These are phyloP conservation scores for Haplosporangium sp. DNA, from an alignment of 371 early-diverging fungal species.

Conservation along the genomic window DNA sequence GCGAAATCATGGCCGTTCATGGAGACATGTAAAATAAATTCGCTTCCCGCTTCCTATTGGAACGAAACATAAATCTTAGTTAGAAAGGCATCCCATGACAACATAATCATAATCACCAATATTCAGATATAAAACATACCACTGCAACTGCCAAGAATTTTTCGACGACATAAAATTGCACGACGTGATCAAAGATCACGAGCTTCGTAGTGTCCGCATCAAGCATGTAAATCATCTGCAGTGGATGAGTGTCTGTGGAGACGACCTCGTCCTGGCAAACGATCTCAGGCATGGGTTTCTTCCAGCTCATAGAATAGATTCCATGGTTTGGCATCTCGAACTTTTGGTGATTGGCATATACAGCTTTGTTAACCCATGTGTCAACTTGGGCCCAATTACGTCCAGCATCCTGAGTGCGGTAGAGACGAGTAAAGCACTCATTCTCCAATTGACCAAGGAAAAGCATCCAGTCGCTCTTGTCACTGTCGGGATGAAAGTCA, in stretches of 20 bases:
- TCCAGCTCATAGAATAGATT: conserved; percentile 79
- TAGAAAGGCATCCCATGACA: no score
- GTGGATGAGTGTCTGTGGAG: conserved; percentile 54
- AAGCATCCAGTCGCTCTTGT: conserved; percentile 84
- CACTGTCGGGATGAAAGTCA: conserved; percentile 81
- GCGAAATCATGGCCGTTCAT: conserved; percentile 79
- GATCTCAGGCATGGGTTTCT: conserved; percentile 59
- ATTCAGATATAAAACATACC: conserved; percentile 28
- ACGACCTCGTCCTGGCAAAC: conserved; percentile 63
- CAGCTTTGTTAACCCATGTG: conserved; percentile 88
- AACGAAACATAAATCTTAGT: not conserved
- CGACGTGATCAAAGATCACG: conserved; percentile 60
- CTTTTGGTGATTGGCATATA: conserved; percentile 82
- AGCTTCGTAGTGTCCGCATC: conserved; percentile 47
- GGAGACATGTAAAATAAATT: conserved; percentile 75
- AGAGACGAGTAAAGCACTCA: conserved; percentile 55
- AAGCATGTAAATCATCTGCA: conserved; percentile 66
- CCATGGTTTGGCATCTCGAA: conserved; percentile 68
- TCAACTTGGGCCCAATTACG: conserved; percentile 78
- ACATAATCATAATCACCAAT: not conserved
- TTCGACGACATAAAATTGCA: conserved; percentile 74
- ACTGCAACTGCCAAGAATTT: conserved; percentile 81
- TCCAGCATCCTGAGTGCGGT: conserved; percentile 79
- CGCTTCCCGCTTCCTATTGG: conserved; percentile 56
- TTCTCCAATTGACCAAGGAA: conserved; percentile 76